phyloP scores from a whole-genome alignment of 805 yeast species.

The Kazachstania psychrophila region DNA sequence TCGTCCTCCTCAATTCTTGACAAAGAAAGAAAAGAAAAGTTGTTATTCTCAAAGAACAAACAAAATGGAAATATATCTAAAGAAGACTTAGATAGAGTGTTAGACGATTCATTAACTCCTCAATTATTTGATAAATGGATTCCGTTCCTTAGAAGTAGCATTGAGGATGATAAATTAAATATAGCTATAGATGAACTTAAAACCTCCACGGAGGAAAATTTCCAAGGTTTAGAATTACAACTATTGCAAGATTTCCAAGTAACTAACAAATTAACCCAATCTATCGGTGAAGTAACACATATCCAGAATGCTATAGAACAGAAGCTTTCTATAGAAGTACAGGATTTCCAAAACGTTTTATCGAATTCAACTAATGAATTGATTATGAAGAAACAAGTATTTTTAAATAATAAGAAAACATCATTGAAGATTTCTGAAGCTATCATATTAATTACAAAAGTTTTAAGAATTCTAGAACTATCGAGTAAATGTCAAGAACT shows the following conservation, averaged over 20 bases:
- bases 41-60: not conserved
- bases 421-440: slow-evolving; percentile 64
- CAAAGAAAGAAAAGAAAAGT: slow-evolving; percentile 3
- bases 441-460: slow-evolving; percentile 53
- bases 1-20: slow-evolving; percentile 8
- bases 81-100: not conserved
- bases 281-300: slow-evolving; percentile 53
- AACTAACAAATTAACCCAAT: slow-evolving; percentile 30
- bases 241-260: slow-evolving; percentile 28
- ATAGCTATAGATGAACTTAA: slow-evolving; percentile 22
- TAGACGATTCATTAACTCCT: slow-evolving; percentile 20
- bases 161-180: slow-evolving; percentile 21
- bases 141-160: slow-evolving; percentile 23
- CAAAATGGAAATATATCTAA: not conserved
- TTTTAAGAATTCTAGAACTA: slow-evolving; percentile 74
- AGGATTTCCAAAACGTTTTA: slow-evolving; percentile 47
- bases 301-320: slow-evolving; percentile 51
- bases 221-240: slow-evolving; percentile 27
- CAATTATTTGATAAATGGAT: slow-evolving; percentile 28
- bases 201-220: slow-evolving; percentile 28
- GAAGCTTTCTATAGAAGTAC: slow-evolving; percentile 44
- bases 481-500: slow-evolving; percentile 80
- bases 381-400: slow-evolving; percentile 49
- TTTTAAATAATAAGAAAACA: slow-evolving; percentile 53
- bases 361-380: slow-evolving; percentile 59